Percentiles rank a stretch among this genome's conserved stretches.
Evolutionary conservation across 495 filamentous ascomycete genomes (phyloP).

Genomic region (Aspergillus incahuasiensis): DNA sequence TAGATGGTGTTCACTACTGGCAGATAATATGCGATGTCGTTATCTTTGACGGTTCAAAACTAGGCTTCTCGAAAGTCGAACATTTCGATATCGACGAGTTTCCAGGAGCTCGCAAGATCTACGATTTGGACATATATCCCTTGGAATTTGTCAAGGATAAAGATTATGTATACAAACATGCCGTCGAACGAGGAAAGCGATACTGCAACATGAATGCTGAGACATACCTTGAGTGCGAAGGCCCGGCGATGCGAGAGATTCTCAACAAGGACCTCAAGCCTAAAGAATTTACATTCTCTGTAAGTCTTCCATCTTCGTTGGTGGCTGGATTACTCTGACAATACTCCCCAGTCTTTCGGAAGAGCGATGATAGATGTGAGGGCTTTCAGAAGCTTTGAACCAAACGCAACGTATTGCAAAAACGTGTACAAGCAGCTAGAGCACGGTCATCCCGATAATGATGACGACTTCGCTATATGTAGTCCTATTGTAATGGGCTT

Average conservation of each 20-base stretch:
- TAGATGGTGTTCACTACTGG: background rate
- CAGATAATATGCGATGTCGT: background rate
- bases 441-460: background rate
- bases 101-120: background rate
- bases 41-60: background rate
- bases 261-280: background rate
- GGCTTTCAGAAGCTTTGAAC: background rate
- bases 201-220: background rate
- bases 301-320: background rate
- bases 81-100: slow-evolving; percentile 2
- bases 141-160: background rate
- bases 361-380: background rate
- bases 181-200: background rate
- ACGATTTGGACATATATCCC: background rate
- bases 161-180: background rate
- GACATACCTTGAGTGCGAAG: background rate
- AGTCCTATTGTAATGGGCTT: background rate
- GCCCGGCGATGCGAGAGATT: background rate
- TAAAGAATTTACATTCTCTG: background rate
- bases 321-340: background rate
- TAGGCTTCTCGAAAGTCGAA: background rate
- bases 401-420: background rate
- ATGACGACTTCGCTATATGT: background rate
- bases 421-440: background rate
- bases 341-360: background rate